Evolutionary conservation across 2,329 filamentous ascomycete species (phyloP), one percentile per base, ranked within the genome.

Genomic region (Neopestalotiopsis sp.): DNA sequence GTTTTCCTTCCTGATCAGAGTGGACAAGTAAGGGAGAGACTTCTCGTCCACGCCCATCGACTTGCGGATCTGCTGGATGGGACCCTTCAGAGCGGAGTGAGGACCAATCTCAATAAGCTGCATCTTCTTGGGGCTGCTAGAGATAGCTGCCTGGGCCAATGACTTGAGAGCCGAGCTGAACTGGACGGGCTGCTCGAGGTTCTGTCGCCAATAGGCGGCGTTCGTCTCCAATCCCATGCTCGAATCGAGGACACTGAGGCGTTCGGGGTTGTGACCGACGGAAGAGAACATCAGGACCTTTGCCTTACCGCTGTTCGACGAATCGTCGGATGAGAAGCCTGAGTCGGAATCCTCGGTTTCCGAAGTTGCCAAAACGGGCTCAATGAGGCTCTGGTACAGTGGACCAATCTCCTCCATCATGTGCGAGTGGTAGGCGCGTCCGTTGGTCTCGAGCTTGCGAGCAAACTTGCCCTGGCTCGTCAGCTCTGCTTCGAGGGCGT

Each of bases 391-490:
- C 34, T 71, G 67, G 40, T 72, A 72, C 20, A 56, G 59, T 1
- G 24, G 57, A 1, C 64, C 71, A 2, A 72, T 68, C 42, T 65
- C 62, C 12, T 65, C 56, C 70, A 72, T 71, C 24, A 68, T 66
- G 28, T 70, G 69, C 2, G 71, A 73, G 65, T 73, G 71, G 45
- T 73, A 73, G 2, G 71, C 71, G 20, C 63, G 49, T 14, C 70
- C 70, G 30, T 49, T 66, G 6, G 70, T 70, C 30, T 70, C 67
- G 4, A 72, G 34, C 7, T 61, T 4, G 5, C 56, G 62, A 24
- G 38, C 62, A 38, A 68, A 68, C 14, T 61, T 49, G 17, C 58
- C 38, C 20, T 69, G 17, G 10, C 32, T 2, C 28, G 34, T 20
- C 9, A 65, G 28, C 1, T 24, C 59, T 6, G 57, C 65, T 6